Evolutionary conservation across 1,139 yeast species (phyloP).

Genomic region (Geotrichum candidum): DNA sequence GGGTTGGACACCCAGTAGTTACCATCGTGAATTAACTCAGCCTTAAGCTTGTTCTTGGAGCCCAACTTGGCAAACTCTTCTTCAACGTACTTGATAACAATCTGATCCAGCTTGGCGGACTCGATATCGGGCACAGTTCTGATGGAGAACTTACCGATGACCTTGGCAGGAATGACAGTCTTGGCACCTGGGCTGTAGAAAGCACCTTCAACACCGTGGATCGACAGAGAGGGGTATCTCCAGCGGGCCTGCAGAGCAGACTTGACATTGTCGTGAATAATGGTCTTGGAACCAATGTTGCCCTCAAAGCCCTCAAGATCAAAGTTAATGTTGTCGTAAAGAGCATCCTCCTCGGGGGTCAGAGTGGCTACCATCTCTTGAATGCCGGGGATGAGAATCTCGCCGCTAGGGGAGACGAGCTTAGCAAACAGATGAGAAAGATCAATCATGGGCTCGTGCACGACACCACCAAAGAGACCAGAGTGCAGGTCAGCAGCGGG

Average conservation of each 20-base stretch:
- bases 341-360: slow-evolving; percentile 64
- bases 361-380: slow-evolving; percentile 93
- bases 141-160: slow-evolving; percentile 88
- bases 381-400: slow-evolving; percentile 80
- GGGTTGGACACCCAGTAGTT: slow-evolving; percentile 96
- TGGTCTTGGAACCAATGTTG: slow-evolving; percentile 83
- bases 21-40: slow-evolving; percentile 87
- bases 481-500: slow-evolving; percentile 97
- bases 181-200: slow-evolving; percentile 93
- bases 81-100: slow-evolving; percentile 67
- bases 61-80: slow-evolving; percentile 57
- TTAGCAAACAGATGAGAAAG: slow-evolving; percentile 67
- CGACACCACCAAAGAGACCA: slow-evolving; percentile 95
- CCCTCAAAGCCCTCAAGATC: slow-evolving; percentile 77
- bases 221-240: slow-evolving; percentile 93
- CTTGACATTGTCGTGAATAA: slow-evolving; percentile 69
- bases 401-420: slow-evolving; percentile 69
- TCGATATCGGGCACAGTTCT: slow-evolving; percentile 96
- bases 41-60: slow-evolving; percentile 68
- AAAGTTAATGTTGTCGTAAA: slow-evolving; percentile 83
- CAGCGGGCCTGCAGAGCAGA: slow-evolving; percentile 90
- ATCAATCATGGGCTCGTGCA: slow-evolving; percentile 97
- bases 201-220: slow-evolving; percentile 98
- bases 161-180: slow-evolving; percentile 96
- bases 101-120: slow-evolving; percentile 66